Conservation (phyloP, 163 green algal genomes). For the Chlorella variabilis region DNA sequence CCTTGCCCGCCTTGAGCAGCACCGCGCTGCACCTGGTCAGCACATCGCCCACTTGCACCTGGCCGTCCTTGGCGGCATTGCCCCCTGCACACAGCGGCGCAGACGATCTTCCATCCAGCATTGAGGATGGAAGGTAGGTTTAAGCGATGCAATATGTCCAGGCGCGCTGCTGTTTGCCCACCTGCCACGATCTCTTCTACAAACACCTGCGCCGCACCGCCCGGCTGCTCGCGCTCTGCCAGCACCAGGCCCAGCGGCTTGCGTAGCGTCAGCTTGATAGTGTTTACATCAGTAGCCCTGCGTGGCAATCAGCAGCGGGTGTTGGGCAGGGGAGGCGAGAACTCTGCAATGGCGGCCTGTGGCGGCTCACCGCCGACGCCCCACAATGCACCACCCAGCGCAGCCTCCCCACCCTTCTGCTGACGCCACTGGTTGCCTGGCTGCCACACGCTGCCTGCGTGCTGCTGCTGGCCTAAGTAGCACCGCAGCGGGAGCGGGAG, state of each 20-base stretch:
- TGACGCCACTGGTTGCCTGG: no score
- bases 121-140: not conserved
- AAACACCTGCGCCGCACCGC: constrained; percentile 45
- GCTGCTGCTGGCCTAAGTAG: no score
- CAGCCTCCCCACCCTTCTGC: no score
- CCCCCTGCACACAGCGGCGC: constrained; percentile 25
- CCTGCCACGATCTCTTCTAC: constrained; percentile 60
- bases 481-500: no score
- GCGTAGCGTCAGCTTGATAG: constrained; percentile 38
- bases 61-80: constrained; percentile 56
- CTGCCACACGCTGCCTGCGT: no score
- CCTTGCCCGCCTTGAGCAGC: constrained; percentile 73
- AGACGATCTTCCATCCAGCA: not conserved
- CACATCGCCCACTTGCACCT: constrained; percentile 55
- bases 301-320: no score
- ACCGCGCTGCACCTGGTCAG: constrained; percentile 55
- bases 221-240: constrained; percentile 46
- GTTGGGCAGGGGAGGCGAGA: no score
- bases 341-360: no score
- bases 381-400: no score
- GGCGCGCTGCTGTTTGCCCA: not conserved
- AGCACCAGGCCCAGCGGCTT: constrained; percentile 73
- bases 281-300: not conserved
- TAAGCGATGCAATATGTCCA: no score
- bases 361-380: no score